These are phyloP conservation scores for Chrysophaeum taylorii DNA, from an alignment of 352 stramenopile genomes.

Conservation along the genomic window DNA sequence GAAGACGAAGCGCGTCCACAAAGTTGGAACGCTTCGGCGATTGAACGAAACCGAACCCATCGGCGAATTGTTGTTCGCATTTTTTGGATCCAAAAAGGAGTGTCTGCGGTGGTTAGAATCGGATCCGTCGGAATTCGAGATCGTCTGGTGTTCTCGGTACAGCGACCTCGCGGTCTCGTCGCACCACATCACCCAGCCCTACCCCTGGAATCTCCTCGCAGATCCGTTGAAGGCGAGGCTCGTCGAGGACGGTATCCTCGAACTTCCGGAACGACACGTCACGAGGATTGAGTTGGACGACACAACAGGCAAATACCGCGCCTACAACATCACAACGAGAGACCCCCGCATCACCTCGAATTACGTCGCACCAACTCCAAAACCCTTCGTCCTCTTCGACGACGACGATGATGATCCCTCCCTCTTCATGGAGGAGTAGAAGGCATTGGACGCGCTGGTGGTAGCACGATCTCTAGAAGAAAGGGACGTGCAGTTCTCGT, in stretches of 20 bases:
- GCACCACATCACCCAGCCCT: neutral
- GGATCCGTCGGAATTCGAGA: neutral
- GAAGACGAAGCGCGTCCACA: neutral
- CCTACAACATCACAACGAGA: slow-evolving; percentile 9
- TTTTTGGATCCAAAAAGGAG: neutral
- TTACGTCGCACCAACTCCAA: too few species aligned
- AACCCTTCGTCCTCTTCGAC: too few species aligned
- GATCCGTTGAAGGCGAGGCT: neutral
- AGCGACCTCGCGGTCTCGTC: neutral
- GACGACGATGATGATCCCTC: too few species aligned
- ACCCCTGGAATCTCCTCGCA: neutral
- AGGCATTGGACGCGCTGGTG: too few species aligned
- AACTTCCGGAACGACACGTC: neutral
- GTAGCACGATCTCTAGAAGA: too few species aligned
- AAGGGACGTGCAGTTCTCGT: too few species aligned
- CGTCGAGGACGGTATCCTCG: neutral
- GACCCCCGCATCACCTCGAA: neutral
- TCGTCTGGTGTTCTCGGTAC: neutral
- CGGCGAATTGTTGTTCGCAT: neutral
- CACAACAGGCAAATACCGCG: neutral
- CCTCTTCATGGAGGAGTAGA: too few species aligned
- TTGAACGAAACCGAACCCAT: neutral
- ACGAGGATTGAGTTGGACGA: neutral
- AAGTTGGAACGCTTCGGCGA: neutral
- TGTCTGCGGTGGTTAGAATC: neutral